Conservation (phyloP, 148 eudicot species). For the Vaccinium darrowii region DNA sequence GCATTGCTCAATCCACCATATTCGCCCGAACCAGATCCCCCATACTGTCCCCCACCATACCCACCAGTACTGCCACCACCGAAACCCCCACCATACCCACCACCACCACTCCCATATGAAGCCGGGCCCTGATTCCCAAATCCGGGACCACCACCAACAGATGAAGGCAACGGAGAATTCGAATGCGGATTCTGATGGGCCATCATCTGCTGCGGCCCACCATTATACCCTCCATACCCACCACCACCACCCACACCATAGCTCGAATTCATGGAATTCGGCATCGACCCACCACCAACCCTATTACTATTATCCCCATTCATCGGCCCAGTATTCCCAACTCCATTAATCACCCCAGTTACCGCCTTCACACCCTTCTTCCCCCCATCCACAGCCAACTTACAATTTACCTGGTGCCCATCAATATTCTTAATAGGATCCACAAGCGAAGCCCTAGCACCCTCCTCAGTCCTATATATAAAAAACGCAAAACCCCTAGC, state of each 20-base stretch:
- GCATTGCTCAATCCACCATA: constrained; percentile 33
- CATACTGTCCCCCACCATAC: constrained; percentile 48
- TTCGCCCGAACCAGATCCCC: constrained; percentile 49
- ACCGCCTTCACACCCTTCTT: constrained; percentile 57
- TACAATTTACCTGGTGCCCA: constrained; percentile 77
- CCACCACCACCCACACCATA: constrained; percentile 36
- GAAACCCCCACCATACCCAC: constrained; percentile 31
- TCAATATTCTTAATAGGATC: constrained; percentile 78
- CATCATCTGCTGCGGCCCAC: constrained; percentile 28
- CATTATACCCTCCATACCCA: constrained; percentile 33
- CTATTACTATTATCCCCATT: background rate
- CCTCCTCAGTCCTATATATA: constrained; percentile 83
- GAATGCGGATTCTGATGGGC: constrained; percentile 26
- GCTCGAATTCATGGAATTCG: constrained; percentile 30
- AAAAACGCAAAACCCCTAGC: constrained; percentile 85
- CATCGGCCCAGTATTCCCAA: constrained; percentile 12
- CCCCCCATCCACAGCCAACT: constrained; percentile 85
- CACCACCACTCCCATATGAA: constrained; percentile 22
- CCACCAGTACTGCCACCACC: constrained; percentile 37
- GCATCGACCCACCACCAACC: constrained; percentile 30
- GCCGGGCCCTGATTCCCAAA: constrained; percentile 40
- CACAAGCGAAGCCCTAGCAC: constrained; percentile 63
- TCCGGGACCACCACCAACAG: constrained; percentile 24
- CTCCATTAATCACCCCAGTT: constrained; percentile 15
- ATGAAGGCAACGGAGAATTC: constrained; percentile 14